Percentiles rank a stretch among this genome's conserved stretches.
Evolutionary conservation across 2,329 filamentous ascomycete genomes (phyloP).

Genomic region (Aspergillus sclerotialis): DNA sequence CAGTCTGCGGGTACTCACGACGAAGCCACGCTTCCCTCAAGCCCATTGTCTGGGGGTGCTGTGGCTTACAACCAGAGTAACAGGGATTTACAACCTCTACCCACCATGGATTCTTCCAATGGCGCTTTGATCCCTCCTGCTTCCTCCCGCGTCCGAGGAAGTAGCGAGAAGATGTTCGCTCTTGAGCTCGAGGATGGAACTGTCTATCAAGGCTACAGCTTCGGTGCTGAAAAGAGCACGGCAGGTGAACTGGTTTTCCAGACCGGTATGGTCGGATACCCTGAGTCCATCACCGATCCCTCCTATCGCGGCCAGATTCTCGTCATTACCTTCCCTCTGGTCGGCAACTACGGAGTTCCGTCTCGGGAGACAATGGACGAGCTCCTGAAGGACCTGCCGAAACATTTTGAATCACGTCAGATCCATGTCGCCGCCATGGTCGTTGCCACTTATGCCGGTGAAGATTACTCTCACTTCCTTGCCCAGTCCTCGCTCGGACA

Average conservation of each 20-base stretch:
- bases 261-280: slow-evolving; percentile 98
- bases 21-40: slow-evolving; percentile 28
- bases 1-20: slow-evolving; percentile 22
- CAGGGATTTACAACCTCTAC: slow-evolving; percentile 23
- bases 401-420: slow-evolving; percentile 84
- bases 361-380: slow-evolving; percentile 78
- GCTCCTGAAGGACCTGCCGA: slow-evolving; percentile 76
- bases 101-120: slow-evolving; percentile 23
- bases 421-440: slow-evolving; percentile 94
- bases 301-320: slow-evolving; percentile 91
- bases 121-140: slow-evolving; percentile 48
- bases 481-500: slow-evolving; percentile 82
- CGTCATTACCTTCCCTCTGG: slow-evolving; percentile 89
- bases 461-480: slow-evolving; percentile 92
- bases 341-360: slow-evolving; percentile 96
- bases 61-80: slow-evolving; percentile 29
- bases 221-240: slow-evolving; percentile 89
- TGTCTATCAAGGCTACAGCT: slow-evolving; percentile 90
- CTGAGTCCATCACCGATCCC: slow-evolving; percentile 84
- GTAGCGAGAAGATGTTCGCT: slow-evolving; percentile 59
- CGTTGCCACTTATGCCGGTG: slow-evolving; percentile 83
- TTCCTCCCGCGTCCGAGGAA: slow-evolving; percentile 51
- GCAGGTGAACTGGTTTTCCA: slow-evolving; percentile 98
- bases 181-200: slow-evolving; percentile 91
- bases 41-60: slow-evolving; percentile 34